Conservation (phyloP, 2,329 filamentous ascomycete genomes). For the Coniosporium tulheliwenetii region DNA sequence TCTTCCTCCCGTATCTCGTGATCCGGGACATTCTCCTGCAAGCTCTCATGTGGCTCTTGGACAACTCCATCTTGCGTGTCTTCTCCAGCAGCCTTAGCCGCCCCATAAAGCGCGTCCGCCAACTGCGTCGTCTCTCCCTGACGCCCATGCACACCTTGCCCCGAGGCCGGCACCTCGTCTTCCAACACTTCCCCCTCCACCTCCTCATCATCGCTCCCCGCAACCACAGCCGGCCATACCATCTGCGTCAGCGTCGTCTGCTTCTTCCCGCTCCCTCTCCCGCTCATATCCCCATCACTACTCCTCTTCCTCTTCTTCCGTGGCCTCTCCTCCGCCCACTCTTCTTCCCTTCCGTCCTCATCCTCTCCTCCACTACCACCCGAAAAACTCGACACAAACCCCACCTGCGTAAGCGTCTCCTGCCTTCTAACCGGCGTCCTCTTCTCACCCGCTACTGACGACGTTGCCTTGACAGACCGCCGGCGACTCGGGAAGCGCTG, state of each 20-base stretch:
- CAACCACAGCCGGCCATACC: neutral
- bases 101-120: no score
- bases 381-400: neutral
- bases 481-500: no score
- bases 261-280: slow-evolving; percentile 1
- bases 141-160: no score
- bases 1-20: no score
- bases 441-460: neutral
- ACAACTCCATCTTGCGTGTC: no score
- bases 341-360: neutral
- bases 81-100: no score
- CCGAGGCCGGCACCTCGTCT: no score
- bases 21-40: no score
- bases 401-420: neutral
- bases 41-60: no score
- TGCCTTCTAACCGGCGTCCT: neutral
- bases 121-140: no score
- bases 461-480: neutral
- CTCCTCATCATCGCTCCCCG: no score
- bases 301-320: slow-evolving; percentile 3
- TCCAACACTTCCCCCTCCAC: no score
- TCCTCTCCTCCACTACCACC: neutral
- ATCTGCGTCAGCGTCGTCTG: slow-evolving; percentile 8
- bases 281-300: neutral
- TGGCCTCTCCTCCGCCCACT: slow-evolving; percentile 1